These are phyloP conservation scores for Stagonosporopsis rhizophila DNA, from an alignment of 2,329 filamentous ascomycete species.

Conservation along the genomic window DNA sequence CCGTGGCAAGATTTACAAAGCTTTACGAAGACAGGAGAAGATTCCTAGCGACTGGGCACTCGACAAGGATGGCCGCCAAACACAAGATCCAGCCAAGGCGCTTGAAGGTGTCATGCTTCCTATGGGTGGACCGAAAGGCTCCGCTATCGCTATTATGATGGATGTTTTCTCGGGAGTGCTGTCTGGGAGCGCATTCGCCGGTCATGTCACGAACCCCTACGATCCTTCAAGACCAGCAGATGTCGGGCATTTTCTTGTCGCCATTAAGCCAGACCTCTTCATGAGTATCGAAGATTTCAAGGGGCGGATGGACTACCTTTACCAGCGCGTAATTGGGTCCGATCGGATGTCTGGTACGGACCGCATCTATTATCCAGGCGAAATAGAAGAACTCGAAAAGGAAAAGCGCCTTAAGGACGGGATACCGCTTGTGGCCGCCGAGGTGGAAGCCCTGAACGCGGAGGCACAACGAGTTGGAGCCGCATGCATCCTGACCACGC, in stretches of 20 bases:
- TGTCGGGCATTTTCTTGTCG: constrained; percentile 73
- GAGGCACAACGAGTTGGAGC: constrained; percentile 57
- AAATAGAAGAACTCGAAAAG: constrained; percentile 24
- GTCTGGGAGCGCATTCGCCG: constrained; percentile 79
- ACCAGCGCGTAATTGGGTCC: constrained; percentile 60
- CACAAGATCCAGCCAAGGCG: constrained; percentile 74
- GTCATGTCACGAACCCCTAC: constrained; percentile 78
- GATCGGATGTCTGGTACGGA: constrained; percentile 63
- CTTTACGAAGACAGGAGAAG: constrained; percentile 69
- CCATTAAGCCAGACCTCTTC: constrained; percentile 76
- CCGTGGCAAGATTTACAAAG: constrained; percentile 76
- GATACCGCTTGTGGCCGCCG: constrained; percentile 58
- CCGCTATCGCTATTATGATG: constrained; percentile 82
- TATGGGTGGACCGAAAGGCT: constrained; percentile 85
- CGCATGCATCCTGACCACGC: constrained; percentile 22
- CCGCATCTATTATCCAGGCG: constrained; percentile 63
- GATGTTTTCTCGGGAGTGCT: constrained; percentile 84
- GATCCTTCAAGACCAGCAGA: constrained; percentile 72
- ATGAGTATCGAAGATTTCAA: constrained; percentile 74
- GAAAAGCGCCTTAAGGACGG: constrained; percentile 50
- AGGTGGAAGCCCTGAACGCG: constrained; percentile 58
- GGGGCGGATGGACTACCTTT: constrained; percentile 66
- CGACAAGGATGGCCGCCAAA: constrained; percentile 71
- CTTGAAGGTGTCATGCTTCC: constrained; percentile 78
- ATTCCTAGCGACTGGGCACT: constrained; percentile 79